Conservation (phyloP, 305 asterid species). For the Fraxinus floribunda region DNA sequence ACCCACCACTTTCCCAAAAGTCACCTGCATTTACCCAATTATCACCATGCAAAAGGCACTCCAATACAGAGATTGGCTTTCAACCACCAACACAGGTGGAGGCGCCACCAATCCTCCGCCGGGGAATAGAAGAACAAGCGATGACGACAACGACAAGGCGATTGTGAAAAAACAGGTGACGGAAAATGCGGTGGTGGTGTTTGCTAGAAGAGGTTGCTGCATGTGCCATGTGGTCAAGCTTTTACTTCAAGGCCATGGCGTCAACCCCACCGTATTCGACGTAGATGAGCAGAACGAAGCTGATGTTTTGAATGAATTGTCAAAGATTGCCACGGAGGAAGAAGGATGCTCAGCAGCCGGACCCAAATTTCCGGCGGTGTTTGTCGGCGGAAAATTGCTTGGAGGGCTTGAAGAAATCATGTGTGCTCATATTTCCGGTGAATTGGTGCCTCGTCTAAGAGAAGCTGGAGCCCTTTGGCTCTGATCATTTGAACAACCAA, state of each 20-base stretch:
- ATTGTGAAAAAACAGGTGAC: conserved; percentile 38
- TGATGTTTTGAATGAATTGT: conserved; percentile 27
- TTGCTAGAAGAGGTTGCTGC: conserved; percentile 62
- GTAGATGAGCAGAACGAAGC: conserved; percentile 51
- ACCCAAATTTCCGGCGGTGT: conserved; percentile 56
- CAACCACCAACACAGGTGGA: background rate
- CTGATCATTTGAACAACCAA: conserved; percentile 20
- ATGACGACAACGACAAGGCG: background rate
- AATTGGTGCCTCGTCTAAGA: conserved; percentile 58
- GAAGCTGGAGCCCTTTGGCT: conserved; percentile 73
- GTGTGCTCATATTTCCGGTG: conserved; percentile 71
- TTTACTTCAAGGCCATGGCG: conserved; percentile 61
- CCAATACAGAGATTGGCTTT: background rate
- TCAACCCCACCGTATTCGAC: conserved; percentile 46
- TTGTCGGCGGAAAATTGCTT: conserved; percentile 65
- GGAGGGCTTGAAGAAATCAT: conserved; percentile 70
- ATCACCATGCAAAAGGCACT: background rate
- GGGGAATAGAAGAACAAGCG: background rate
- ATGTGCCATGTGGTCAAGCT: conserved; percentile 73
- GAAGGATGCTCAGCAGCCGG: background rate
- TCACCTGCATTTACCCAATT: background rate
- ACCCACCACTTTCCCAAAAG: background rate
- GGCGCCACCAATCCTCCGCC: background rate
- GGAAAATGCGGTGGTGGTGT: conserved; percentile 67
- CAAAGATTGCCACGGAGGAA: background rate